Evolutionary conservation across 805 yeast species (phyloP).

Genomic region (Ogataea trehalophila): DNA sequence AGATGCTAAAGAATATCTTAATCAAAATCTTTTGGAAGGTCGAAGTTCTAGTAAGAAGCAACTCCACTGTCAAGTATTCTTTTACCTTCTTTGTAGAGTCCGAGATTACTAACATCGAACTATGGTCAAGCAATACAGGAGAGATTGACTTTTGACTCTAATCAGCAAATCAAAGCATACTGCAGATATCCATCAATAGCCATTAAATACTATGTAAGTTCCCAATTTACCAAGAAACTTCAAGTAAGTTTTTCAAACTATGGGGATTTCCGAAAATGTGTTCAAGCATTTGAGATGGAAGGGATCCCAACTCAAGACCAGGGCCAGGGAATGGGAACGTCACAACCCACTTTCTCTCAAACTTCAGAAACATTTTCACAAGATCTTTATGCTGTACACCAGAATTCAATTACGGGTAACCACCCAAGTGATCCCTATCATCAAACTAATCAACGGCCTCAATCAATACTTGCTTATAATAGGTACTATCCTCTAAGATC

Average conservation of each 20-base stretch:
- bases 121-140: slow-evolving; percentile 11
- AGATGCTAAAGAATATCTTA: slow-evolving; percentile 3
- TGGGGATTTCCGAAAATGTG: slow-evolving; percentile 11
- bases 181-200: slow-evolving; percentile 22
- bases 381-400: no score
- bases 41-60: slow-evolving; percentile 15
- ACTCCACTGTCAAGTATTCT: not conserved
- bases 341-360: slow-evolving; percentile 1
- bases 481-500: no score
- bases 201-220: slow-evolving; percentile 16
- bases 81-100: not conserved
- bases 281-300: slow-evolving; percentile 12
- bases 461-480: no score
- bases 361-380: not conserved
- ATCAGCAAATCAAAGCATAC: slow-evolving; percentile 17
- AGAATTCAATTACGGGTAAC: no score
- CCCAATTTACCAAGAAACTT: slow-evolving; percentile 11
- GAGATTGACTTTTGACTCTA: slow-evolving; percentile 16
- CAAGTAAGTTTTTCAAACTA: slow-evolving; percentile 16
- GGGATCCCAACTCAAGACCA: slow-evolving; percentile 12
- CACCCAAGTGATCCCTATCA: no score
- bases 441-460: no score
- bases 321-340: not conserved
- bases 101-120: not conserved
- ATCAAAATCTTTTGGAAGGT: slow-evolving; percentile 21